Base-by-base conservation (phyloP, 2,329 filamentous ascomycete species). In the Cercospora zeina region DNA sequence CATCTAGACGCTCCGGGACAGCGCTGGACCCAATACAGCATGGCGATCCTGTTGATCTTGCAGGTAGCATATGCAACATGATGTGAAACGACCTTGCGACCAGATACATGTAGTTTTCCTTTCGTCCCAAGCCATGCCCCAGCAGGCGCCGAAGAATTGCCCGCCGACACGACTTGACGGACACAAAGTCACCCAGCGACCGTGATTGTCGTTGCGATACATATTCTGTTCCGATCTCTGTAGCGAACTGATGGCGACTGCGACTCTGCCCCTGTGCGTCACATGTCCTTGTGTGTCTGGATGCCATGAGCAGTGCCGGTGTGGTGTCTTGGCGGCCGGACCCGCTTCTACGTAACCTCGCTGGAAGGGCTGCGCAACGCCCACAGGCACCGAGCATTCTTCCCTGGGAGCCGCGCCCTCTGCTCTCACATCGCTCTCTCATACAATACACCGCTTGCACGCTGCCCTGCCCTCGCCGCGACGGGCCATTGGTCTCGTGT, bases 1-100 rank as follows among this genome's bases (percentile, higher is more conserved):
- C 79, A 96, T 97, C 78, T 97, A 74, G 76, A 64, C 47, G 62
- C 24, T 47, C 42, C 30, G 16, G 21, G 45, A 37, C 19, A 51
- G 19, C 34, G 42, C 45, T 33, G 53, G 53, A 37, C 16, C 14
- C 33, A 11, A 21, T n/a, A 31, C 47, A 16, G 47, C 47, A 33
- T 31, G 24, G 27, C 24, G n/a, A 21, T 30, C 19, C 39, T 45
- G 39, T 19, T 45, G 39, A 16, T 45, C 6, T 45, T 45, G 39
- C 39, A 45, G 24, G 19, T 24, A 45, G 39, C 19, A 13, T 24
- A 14, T 24, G 39, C 39, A 45, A 21, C 39, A 45, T 45, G 39
- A 45, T 45, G 39, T 45, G 39, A 27, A 3, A 45, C 21, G 39
- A 45, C 21, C 39, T 16, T 13, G 19, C 39, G 39, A 45, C 39